Evolutionary conservation across 1,284 basidiomycete species (phyloP).

Genomic region (Heterobasidion annosum): DNA sequence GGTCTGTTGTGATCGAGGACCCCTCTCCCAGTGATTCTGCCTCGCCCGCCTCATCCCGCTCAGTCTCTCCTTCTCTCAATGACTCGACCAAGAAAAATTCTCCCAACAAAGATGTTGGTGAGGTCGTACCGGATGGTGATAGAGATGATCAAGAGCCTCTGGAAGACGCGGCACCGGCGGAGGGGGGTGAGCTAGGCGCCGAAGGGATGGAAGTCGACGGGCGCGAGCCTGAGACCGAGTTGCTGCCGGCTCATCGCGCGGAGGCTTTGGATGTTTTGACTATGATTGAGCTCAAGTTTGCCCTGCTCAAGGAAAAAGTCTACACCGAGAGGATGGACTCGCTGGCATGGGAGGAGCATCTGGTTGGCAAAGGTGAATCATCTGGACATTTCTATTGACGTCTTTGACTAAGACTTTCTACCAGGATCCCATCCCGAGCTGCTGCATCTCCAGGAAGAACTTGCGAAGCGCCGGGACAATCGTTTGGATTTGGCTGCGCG

Average conservation of each 20-base stretch:
- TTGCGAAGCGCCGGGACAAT: constrained; percentile 65
- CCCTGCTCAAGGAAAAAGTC: constrained; percentile 59
- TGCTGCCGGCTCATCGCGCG: constrained; percentile 68
- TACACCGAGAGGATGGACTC: constrained; percentile 81
- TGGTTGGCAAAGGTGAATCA: constrained; percentile 54
- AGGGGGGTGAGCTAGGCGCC: constrained; percentile 25
- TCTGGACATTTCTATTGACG: constrained; percentile 6
- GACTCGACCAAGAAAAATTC: background rate
- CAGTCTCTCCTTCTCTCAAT: constrained; percentile 26
- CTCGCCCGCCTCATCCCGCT: constrained; percentile 26
- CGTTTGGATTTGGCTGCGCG: constrained; percentile 65
- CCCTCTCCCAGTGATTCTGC: constrained; percentile 24
- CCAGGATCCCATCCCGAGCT: constrained; percentile 78
- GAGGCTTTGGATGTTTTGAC: constrained; percentile 75
- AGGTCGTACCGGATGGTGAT: constrained; percentile 14
- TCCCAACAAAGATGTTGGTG: constrained; percentile 17
- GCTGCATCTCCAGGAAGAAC: constrained; percentile 66
- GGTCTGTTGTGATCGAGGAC: constrained; percentile 31
- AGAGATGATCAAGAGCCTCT: constrained; percentile 8
- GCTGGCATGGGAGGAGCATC: constrained; percentile 66
- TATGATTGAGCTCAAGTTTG: constrained; percentile 72
- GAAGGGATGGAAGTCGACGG: constrained; percentile 25
- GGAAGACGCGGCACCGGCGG: constrained; percentile 27
- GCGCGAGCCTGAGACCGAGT: constrained; percentile 35
- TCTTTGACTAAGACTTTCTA: background rate